Percentiles rank a stretch among this genome's conserved stretches.
These are phyloP conservation scores for Phlebiopsis flavidoalba DNA, from an alignment of 768 basidiomycete genomes.

Conservation along the genomic window DNA sequence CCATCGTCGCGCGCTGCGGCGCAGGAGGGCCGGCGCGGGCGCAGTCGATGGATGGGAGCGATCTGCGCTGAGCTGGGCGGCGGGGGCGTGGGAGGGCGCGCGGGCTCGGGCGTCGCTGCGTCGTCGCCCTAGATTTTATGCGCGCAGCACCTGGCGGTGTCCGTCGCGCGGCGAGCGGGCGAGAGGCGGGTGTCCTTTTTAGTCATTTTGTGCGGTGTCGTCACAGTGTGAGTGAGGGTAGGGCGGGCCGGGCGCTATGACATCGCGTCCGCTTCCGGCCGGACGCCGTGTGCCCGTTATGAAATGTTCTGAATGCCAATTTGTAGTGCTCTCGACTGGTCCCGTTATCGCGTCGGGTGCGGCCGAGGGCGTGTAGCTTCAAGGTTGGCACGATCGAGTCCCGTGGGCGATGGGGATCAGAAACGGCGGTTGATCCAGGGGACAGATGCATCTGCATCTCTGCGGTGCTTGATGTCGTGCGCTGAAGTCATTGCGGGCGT, in stretches of 20 bases:
- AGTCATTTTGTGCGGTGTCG: background rate
- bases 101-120: background rate
- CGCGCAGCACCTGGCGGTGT: background rate
- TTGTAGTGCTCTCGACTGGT: background rate
- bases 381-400: conserved; percentile 4
- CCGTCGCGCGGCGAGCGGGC: background rate
- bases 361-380: background rate
- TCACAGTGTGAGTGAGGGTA: background rate
- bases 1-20: background rate
- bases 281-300: background rate
- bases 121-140: background rate
- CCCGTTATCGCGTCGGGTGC: background rate
- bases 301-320: background rate
- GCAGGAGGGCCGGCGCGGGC: background rate
- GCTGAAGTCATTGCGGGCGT: too few species aligned
- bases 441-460: conserved; percentile 1
- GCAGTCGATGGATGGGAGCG: background rate
- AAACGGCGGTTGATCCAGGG: background rate
- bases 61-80: background rate
- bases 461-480: background rate
- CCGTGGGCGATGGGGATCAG: background rate
- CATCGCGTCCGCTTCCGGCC: background rate
- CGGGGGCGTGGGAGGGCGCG: background rate
- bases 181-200: too few species aligned
- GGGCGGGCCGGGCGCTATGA: background rate